These are phyloP conservation scores for Trichoderma brevicompactum DNA, from an alignment of 2,329 filamentous ascomycete genomes.

Conservation along the genomic window DNA sequence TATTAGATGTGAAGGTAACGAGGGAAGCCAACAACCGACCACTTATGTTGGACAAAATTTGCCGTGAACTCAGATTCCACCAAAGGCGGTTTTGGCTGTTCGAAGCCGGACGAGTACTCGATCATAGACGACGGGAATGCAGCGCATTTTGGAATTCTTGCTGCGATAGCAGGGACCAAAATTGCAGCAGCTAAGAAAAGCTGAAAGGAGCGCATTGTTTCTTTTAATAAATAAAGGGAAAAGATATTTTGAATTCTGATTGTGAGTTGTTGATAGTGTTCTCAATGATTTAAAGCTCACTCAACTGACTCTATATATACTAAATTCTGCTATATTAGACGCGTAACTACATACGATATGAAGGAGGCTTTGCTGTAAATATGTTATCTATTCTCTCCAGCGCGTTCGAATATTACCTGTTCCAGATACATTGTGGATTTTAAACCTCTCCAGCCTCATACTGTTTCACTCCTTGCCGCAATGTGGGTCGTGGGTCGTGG, in stretches of 20 bases:
- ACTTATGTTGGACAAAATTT: conserved; percentile 47
- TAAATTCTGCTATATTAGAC: background rate
- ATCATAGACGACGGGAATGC: conserved; percentile 37
- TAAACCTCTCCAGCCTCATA: background rate
- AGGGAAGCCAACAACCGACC: conserved; percentile 32
- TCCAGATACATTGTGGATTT: background rate
- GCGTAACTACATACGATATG: background rate
- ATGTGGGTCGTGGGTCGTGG: background rate
- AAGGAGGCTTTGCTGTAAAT: background rate
- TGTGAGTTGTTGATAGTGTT: background rate
- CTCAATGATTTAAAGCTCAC: background rate
- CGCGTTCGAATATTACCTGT: conserved; percentile 2
- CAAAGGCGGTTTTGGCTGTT: conserved; percentile 41
- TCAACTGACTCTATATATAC: background rate
- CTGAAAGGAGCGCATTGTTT: background rate
- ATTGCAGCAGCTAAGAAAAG: background rate
- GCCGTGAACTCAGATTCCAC: conserved; percentile 41
- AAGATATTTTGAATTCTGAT: background rate
- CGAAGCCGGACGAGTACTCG: conserved; percentile 40
- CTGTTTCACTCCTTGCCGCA: background rate
- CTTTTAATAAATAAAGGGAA: background rate
- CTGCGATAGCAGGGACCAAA: background rate
- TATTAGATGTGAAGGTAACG: background rate
- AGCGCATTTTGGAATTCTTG: conserved; percentile 28
- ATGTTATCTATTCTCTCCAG: background rate